phyloP scores from a whole-genome alignment of 495 filamentous ascomycete species.

The Opeltia flavorubescens region DNA sequence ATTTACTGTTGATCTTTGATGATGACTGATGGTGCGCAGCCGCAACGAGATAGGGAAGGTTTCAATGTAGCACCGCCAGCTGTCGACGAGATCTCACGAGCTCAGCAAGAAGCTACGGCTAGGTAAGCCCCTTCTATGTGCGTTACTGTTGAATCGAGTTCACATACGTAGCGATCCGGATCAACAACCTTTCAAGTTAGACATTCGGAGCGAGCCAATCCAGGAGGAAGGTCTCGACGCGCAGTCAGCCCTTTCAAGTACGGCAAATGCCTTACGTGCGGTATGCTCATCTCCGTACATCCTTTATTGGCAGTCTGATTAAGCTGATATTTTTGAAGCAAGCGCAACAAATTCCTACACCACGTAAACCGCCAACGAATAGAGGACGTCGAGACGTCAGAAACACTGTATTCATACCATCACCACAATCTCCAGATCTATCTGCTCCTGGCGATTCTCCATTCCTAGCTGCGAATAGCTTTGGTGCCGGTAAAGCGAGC shows the following conservation, averaged over 20 bases:
- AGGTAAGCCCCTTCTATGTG: slow-evolving; percentile 17
- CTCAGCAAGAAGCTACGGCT: slow-evolving; percentile 60
- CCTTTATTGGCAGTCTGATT: neutral
- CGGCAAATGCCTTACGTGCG: slow-evolving; percentile 70
- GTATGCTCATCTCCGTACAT: slow-evolving; percentile 22
- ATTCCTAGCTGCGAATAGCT: slow-evolving; percentile 28
- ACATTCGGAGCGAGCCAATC: slow-evolving; percentile 85
- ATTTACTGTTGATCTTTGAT: neutral
- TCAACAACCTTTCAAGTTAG: slow-evolving; percentile 71
- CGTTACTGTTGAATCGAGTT: slow-evolving; percentile 9
- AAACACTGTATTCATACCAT: slow-evolving; percentile 69
- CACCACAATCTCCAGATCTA: slow-evolving; percentile 25
- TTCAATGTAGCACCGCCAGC: slow-evolving; percentile 54
- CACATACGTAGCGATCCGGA: slow-evolving; percentile 32
- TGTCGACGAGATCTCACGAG: slow-evolving; percentile 71
- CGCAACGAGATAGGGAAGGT: slow-evolving; percentile 41
- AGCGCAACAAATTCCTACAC: slow-evolving; percentile 41
- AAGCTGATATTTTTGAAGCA: slow-evolving; percentile 26
- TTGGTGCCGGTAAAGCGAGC: slow-evolving; percentile 22
- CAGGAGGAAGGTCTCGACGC: slow-evolving; percentile 83
- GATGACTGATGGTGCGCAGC: slow-evolving; percentile 14
- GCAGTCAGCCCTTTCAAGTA: slow-evolving; percentile 74
- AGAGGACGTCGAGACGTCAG: slow-evolving; percentile 84
- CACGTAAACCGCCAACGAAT: slow-evolving; percentile 59
- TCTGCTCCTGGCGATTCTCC: slow-evolving; percentile 14